Base-by-base conservation (phyloP, 1,139 yeast species). In the Hanseniaspora gamundiae region DNA sequence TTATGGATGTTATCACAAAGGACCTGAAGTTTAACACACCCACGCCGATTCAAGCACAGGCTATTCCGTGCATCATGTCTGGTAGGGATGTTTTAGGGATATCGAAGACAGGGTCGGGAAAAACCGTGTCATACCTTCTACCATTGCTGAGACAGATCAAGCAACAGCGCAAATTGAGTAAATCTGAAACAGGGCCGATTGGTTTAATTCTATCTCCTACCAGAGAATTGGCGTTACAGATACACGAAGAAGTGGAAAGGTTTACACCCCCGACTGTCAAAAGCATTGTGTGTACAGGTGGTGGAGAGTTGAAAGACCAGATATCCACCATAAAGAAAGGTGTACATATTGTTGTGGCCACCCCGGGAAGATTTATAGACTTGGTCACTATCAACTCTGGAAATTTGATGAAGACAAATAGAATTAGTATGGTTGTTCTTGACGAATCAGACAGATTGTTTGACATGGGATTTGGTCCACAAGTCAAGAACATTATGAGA, bases 381-480 rank as follows among this genome's bases (percentile, higher is more conserved):
- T 64, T 93, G 39, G 65, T 93, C 26, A 80, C 94, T 1, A 83
- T 94, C 1, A 91, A 91, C 58, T 68, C 76, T 38, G 96, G 97
- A 0, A 69, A 88, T 42, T 76, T 88, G 0, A 68, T 91, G 2
- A 80, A 78, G 48, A 67, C 91, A 17, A 66, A 67, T 39, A 66
- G 93, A 38, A 77, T 84, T 3, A 80, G 95, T 0, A 87, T 80
- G 59, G 71, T 86, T 17, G 95, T 88, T 0, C 66, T 93, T 47
- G 99, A 93, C 60, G 99, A 93, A 59, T 97, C 98, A 1, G 99
- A 93, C 62, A 67, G 99, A 52, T 80, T 91, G 84, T 88, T 88
- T 65, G 99, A 91, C 62, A 70, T 91, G 75, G 99, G 99, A 1
- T 93, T 93, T 64, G 98, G 87, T 56, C 98, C 98, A 0, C 99